These are phyloP conservation scores for Melampsora larici-populina DNA, from an alignment of 1,284 basidiomycete genomes.

Conservation along the genomic window DNA sequence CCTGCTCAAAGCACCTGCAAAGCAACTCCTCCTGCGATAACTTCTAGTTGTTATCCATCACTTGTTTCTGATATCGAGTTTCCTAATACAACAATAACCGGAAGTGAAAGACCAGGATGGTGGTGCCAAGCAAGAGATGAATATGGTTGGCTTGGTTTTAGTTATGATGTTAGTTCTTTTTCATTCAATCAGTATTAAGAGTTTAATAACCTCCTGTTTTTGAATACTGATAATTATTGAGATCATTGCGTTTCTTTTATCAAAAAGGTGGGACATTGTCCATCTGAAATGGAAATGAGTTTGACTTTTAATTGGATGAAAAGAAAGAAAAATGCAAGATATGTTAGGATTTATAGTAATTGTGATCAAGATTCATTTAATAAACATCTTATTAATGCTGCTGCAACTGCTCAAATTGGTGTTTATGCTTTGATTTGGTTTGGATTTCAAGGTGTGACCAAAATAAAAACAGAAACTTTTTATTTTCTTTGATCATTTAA, in stretches of 20 bases:
- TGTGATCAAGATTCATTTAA: constrained; percentile 60
- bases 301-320: constrained; percentile 6
- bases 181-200: not conserved
- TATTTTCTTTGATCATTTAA: not conserved
- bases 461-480: not conserved
- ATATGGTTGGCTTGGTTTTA: constrained; percentile 39
- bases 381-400: constrained; percentile 64
- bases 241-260: not conserved
- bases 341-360: constrained; percentile 67
- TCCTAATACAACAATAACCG: not conserved
- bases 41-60: not conserved
- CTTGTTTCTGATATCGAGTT: not conserved
- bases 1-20: too few relatives aligned
- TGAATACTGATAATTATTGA: not conserved
- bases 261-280: constrained; percentile 3
- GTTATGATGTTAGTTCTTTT: constrained; percentile 20
- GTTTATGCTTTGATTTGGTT: constrained; percentile 70
- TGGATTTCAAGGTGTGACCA: constrained; percentile 57
- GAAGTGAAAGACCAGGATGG: not conserved
- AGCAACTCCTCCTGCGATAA: too few relatives aligned
- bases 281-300: not conserved
- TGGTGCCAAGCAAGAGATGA: constrained; percentile 31
- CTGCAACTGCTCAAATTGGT: constrained; percentile 65
- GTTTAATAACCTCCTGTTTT: not conserved
- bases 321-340: constrained; percentile 58